These are phyloP conservation scores for Liquidambar formosana DNA, from an alignment of 164 flowering plant species.

Conservation along the genomic window DNA sequence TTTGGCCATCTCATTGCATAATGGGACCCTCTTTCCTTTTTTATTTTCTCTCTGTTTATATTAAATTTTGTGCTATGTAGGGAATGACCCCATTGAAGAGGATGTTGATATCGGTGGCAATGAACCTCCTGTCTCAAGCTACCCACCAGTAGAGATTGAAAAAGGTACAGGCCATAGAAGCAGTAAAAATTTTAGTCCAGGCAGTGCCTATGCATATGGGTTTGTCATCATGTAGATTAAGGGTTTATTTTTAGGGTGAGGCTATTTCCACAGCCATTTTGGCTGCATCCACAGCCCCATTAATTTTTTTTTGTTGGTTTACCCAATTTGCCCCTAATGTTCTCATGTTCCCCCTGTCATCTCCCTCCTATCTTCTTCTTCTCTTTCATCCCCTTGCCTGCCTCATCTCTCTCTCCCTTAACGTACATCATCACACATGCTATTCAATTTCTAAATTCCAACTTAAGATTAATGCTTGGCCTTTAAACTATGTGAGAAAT, in stretches of 20 bases:
- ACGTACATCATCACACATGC: too few species aligned
- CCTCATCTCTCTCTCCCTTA: too few species aligned
- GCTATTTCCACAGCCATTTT: too few species aligned
- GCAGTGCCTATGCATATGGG: conserved; percentile 57
- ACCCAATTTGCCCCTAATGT: too few species aligned
- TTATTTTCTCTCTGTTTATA: neutral
- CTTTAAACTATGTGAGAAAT: too few species aligned
- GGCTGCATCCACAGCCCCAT: too few species aligned
- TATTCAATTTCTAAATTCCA: too few species aligned
- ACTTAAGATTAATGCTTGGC: too few species aligned
- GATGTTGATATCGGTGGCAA: conserved; percentile 83
- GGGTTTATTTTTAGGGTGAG: neutral
- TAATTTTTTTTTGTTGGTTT: too few species aligned
- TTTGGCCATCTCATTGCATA: neutral
- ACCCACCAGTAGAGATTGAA: conserved; percentile 70
- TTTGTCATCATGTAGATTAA: conserved; percentile 57
- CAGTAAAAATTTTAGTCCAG: conserved; percentile 47
- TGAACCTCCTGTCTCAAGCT: conserved; percentile 73
- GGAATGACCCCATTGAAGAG: conserved; percentile 60
- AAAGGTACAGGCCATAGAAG: conserved; percentile 47
- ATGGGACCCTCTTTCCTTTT: neutral
- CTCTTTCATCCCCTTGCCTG: neutral
- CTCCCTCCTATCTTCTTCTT: neutral
- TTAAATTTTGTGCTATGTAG: conserved; percentile 27
- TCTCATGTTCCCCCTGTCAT: too few species aligned